Base-by-base conservation (phyloP, 2,329 filamentous ascomycete species). In the Penicillium decumbens region DNA sequence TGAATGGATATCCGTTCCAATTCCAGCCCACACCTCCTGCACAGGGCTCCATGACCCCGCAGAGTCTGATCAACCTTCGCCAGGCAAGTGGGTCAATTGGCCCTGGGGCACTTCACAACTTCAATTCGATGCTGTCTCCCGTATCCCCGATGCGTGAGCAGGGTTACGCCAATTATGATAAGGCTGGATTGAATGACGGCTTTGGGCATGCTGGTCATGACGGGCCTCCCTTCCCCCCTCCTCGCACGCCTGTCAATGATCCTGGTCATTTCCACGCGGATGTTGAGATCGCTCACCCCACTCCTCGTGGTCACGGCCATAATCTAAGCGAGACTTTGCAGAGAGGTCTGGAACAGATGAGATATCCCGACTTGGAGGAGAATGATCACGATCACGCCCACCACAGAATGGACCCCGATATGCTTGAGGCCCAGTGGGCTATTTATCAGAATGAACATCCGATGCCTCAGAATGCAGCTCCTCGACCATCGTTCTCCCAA, bases 301-400 rank as follows among this genome's bases (percentile, higher is more conserved):
- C 77, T 43, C 82, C 82, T 49, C 77, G 78, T 57, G 78, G 78
- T 32, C 80, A 84, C 67, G 77, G 77, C 48, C 87, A 91, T 59
- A 90, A 90, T 58, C 78, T 88, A 35, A 90, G 85, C 61, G 80
- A 84, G 55, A 88, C 83, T 40, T 77, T 95, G 23, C 89, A 95
- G 66, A 85, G 85, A 54, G 89, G 93, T 58, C 85, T 95, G 48
- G 86, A 93, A 33, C 65, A 67, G 33, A 63, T 66, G 54, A 55
- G 55, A 43, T 87, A 91, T 63, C 85, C 88, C 4, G 88, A 95
- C 61, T 92, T 92, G 42, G 86, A 91, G 51, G 85, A 91, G 51
- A 85, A 90, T 58, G 85, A 87, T 47, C 86, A 66, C 63, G 61
- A 74, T 46, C 39, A 47, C 49, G 61, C 45, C 51, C 64, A 44